These are phyloP conservation scores for Puccinellia tenuiflora DNA, from an alignment of 176 grass and related monocot genomes.

Conservation along the genomic window DNA sequence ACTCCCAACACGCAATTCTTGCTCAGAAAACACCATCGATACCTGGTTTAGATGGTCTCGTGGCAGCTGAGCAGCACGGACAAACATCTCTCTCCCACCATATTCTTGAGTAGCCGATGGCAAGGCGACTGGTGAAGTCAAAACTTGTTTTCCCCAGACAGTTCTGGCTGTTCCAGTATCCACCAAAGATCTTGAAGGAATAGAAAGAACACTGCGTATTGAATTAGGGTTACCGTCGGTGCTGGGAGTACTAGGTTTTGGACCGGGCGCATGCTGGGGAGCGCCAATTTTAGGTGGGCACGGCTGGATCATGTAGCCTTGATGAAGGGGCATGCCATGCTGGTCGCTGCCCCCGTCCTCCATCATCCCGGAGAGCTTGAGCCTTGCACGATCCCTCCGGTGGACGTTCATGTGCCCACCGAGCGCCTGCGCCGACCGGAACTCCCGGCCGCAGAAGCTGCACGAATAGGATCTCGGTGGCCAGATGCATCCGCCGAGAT, in stretches of 20 bases:
- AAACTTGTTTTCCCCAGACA: conserved; percentile 30
- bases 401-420: conserved; percentile 79
- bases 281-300: conserved; percentile 25
- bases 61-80: not conserved
- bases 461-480: conserved; percentile 62
- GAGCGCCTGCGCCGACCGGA: conserved; percentile 62
- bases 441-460: conserved; percentile 56
- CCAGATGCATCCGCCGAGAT: conserved; percentile 54
- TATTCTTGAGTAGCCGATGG: conserved; percentile 1
- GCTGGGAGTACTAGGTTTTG: conserved; percentile 31
- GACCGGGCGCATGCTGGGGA: conserved; percentile 18
- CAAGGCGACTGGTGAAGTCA: conserved; percentile 20
- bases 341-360: not conserved
- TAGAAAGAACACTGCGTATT: conserved; percentile 26
- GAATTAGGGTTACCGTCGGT: conserved; percentile 44
- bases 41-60: conserved; percentile 14
- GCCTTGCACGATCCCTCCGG: conserved; percentile 49
- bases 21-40: not conserved
- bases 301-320: conserved; percentile 9
- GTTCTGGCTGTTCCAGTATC: conserved; percentile 18
- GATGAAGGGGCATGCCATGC: not conserved
- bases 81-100: conserved; percentile 6
- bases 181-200: conserved; percentile 15
- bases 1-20: conserved; percentile 12
- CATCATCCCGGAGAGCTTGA: conserved; percentile 16